Evolutionary conservation across 116 monocot species (phyloP).

Genomic region (Cymodocea nodosa): DNA sequence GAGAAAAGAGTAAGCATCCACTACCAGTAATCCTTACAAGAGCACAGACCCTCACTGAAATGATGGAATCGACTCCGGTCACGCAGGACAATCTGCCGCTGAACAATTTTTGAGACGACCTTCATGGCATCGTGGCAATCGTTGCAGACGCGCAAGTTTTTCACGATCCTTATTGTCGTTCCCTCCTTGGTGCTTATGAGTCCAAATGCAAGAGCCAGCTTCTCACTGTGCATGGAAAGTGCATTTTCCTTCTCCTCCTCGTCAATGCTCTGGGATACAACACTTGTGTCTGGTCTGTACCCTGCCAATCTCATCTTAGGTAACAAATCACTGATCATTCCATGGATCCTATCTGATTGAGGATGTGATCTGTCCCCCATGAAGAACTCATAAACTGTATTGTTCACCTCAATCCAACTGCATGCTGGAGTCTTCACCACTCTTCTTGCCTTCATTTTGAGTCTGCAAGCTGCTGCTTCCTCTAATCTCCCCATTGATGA

Average conservation of each 20-base stretch:
- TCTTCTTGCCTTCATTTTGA: slow-evolving; percentile 27
- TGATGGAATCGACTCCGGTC: slow-evolving; percentile 63
- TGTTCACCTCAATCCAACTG: slow-evolving; percentile 65
- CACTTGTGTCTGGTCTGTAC: slow-evolving; percentile 34
- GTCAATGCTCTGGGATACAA: slow-evolving; percentile 37
- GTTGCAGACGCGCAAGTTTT: slow-evolving; percentile 48
- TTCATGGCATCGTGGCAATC: slow-evolving; percentile 65
- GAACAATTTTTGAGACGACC: slow-evolving; percentile 31
- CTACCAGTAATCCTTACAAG: slow-evolving; percentile 51
- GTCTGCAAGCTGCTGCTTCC: slow-evolving; percentile 29
- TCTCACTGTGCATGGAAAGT: slow-evolving; percentile 53
- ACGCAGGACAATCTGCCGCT: slow-evolving; percentile 41
- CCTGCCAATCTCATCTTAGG: slow-evolving; percentile 38
- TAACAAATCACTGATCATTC: slow-evolving; percentile 17
- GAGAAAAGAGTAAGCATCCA: background rate
- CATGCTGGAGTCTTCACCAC: slow-evolving; percentile 50
- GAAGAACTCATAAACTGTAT: slow-evolving; percentile 52
- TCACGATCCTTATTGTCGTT: slow-evolving; percentile 39
- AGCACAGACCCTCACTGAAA: slow-evolving; percentile 37
- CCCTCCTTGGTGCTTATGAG: slow-evolving; percentile 41
- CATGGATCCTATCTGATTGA: slow-evolving; percentile 26
- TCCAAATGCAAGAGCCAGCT: slow-evolving; percentile 48
- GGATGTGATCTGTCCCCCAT: slow-evolving; percentile 48
- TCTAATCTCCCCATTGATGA: slow-evolving; percentile 35
- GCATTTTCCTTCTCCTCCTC: slow-evolving; percentile 65